Evolutionary conservation across 805 yeast genomes (phyloP).

Genomic region (Yamadazyma kitorensis): DNA sequence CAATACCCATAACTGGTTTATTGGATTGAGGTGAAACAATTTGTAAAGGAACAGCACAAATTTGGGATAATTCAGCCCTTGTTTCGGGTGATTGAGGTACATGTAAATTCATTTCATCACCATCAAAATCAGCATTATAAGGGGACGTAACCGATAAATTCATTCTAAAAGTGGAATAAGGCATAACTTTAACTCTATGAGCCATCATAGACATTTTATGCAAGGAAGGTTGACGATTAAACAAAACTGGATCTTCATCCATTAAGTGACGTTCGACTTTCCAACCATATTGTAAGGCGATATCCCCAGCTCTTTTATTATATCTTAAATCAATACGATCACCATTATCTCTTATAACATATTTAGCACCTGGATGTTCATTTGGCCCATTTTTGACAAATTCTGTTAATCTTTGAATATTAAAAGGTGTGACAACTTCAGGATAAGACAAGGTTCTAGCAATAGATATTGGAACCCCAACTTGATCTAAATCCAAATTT

Average conservation of each 20-base stretch:
- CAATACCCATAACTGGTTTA: constrained; percentile 99
- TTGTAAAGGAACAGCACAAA: constrained; percentile 96
- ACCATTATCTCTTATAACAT: constrained; percentile 97
- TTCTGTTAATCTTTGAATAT: constrained; percentile 89
- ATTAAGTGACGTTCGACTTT: constrained; percentile 96
- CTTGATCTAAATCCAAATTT: constrained; percentile 94
- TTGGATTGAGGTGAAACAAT: constrained; percentile 98
- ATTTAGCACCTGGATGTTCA: constrained; percentile 99
- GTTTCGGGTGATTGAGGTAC: constrained; percentile 99
- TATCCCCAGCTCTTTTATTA: constrained; percentile 97
- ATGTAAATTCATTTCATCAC: constrained; percentile 99
- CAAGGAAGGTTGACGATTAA: constrained; percentile 98
- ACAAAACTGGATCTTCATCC: constrained; percentile 96
- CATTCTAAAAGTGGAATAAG: constrained; percentile 95
- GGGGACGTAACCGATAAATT: constrained; percentile 97
- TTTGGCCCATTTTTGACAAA: constrained; percentile 97
- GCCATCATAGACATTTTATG: constrained; percentile 99
- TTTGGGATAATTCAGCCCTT: constrained; percentile 89
- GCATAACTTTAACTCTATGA: constrained; percentile 97
- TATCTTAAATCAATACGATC: constrained; percentile 97
- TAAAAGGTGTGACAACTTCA: constrained; percentile 96
- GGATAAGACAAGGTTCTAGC: constrained; percentile 96
- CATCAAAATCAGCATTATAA: constrained; percentile 99
- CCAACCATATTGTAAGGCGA: constrained; percentile 98
- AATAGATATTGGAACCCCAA: constrained; percentile 96